Conservation (phyloP, 805 yeast genomes). For the Wickerhamomyces silvicola region DNA sequence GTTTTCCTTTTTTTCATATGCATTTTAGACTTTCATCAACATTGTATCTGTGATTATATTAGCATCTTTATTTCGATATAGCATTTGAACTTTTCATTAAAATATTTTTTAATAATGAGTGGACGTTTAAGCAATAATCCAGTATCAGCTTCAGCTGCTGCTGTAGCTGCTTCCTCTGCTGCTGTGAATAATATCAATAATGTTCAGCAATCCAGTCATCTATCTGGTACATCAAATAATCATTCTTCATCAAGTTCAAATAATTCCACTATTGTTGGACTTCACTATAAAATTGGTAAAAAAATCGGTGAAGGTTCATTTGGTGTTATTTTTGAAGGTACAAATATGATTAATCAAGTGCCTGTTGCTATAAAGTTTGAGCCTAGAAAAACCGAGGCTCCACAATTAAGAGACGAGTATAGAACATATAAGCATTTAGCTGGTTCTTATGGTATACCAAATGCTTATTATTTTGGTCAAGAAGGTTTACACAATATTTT, state of each 20-base stretch:
- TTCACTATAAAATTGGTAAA: slow-evolving; percentile 94
- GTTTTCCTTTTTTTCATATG: too few species aligned
- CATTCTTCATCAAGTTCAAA: neutral
- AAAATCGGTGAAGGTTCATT: slow-evolving; percentile 98
- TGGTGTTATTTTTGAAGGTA: slow-evolving; percentile 95
- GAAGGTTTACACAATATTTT: slow-evolving; percentile 95
- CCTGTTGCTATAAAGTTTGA: slow-evolving; percentile 97
- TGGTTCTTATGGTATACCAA: slow-evolving; percentile 83
- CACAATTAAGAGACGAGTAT: slow-evolving; percentile 94
- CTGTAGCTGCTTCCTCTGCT: slow-evolving; percentile 6
- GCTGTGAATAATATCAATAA: slow-evolving; percentile 5
- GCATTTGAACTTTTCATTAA: neutral
- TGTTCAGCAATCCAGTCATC: neutral
- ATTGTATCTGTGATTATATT: neutral
- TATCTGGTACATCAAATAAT: neutral
- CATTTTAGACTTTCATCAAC: too few species aligned
- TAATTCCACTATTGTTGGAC: slow-evolving; percentile 43
- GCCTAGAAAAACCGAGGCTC: slow-evolving; percentile 95
- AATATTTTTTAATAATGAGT: neutral
- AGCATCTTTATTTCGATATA: neutral
- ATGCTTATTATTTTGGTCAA: slow-evolving; percentile 97
- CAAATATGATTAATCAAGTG: slow-evolving; percentile 82
- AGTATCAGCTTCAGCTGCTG: slow-evolving; percentile 6
- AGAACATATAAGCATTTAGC: slow-evolving; percentile 85
- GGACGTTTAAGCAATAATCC: slow-evolving; percentile 1